A percentile compares a stretch with the other conserved stretches of the same genome.
phyloP scores from a whole-genome alignment of 495 filamentous ascomycete genomes.

The Penicillium subrubescens region DNA sequence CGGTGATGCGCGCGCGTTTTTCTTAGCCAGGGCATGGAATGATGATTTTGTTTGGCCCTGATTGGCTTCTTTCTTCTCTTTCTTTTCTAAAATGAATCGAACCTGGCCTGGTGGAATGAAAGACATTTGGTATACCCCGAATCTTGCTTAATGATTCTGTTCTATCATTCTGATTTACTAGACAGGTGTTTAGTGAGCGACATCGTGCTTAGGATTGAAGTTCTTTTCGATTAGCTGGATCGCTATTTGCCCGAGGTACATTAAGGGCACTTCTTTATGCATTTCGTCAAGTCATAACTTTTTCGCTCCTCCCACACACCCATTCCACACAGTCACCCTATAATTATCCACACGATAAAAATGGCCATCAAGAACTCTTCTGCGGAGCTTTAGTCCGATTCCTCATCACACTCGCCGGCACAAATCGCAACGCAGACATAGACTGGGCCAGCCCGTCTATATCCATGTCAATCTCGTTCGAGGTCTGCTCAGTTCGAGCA shows the following conservation, averaged over 20 bases:
- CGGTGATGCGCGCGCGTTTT: slow-evolving; percentile 17
- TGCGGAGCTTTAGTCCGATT: slow-evolving; percentile 21
- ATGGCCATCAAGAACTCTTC: slow-evolving; percentile 8
- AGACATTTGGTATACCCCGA: neutral
- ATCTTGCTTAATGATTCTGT: neutral
- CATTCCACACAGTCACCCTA: neutral
- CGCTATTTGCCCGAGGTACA: neutral
- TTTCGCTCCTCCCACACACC: neutral
- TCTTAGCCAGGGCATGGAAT: slow-evolving; percentile 7
- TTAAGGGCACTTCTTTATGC: neutral
- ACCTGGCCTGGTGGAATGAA: neutral
- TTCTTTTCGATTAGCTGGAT: neutral
- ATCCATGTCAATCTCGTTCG: slow-evolving; percentile 59
- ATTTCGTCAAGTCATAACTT: neutral
- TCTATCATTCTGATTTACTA: neutral
- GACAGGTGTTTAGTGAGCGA: neutral
- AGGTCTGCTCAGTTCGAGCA: neutral
- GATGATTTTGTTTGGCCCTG: neutral
- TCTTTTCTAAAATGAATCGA: neutral
- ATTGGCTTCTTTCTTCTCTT: neutral
- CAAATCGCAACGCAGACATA: slow-evolving; percentile 82
- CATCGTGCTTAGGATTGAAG: neutral
- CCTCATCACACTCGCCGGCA: slow-evolving; percentile 67
- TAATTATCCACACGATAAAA: neutral
- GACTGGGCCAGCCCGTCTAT: slow-evolving; percentile 74